phyloP scores from a whole-genome alignment of 345 rosid genomes.

The Lepidium didymum region DNA sequence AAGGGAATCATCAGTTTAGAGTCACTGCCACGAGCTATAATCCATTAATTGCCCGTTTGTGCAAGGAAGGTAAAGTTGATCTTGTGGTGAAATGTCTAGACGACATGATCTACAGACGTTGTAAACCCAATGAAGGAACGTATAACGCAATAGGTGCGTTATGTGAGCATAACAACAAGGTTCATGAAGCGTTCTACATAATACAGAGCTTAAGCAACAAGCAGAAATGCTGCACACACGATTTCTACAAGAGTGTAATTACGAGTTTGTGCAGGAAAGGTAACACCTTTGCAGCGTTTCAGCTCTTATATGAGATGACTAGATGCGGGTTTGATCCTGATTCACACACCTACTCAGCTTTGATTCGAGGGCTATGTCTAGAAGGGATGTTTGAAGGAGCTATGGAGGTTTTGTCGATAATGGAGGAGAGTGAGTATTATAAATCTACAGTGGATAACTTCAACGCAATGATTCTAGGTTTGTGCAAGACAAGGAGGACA shows the following conservation, averaged over 20 bases:
- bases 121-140: slow-evolving; percentile 68
- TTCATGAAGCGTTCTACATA: slow-evolving; percentile 63
- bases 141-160: slow-evolving; percentile 59
- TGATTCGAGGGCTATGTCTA: slow-evolving; percentile 69
- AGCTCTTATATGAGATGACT: slow-evolving; percentile 68
- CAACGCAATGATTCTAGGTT: slow-evolving; percentile 71
- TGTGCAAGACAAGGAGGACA: slow-evolving; percentile 52
- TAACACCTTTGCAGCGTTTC: slow-evolving; percentile 67
- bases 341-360: slow-evolving; percentile 56
- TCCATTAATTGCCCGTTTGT: slow-evolving; percentile 53
- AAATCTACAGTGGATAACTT: slow-evolving; percentile 56
- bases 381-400: slow-evolving; percentile 72
- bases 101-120: slow-evolving; percentile 50
- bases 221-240: slow-evolving; percentile 37
- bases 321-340: slow-evolving; percentile 57
- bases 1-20: slow-evolving; percentile 33
- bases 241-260: slow-evolving; percentile 56
- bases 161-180: slow-evolving; percentile 41
- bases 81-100: slow-evolving; percentile 57
- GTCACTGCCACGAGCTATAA: slow-evolving; percentile 62
- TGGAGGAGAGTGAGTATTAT: slow-evolving; percentile 50
- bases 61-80: slow-evolving; percentile 62
- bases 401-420: slow-evolving; percentile 42
- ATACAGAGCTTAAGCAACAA: slow-evolving; percentile 56
- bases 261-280: slow-evolving; percentile 68